A percentile compares a stretch with the other conserved stretches of the same genome.
phyloP scores from a whole-genome alignment of 352 stramenopile genomes.

The Globisporangium barbulae region DNA sequence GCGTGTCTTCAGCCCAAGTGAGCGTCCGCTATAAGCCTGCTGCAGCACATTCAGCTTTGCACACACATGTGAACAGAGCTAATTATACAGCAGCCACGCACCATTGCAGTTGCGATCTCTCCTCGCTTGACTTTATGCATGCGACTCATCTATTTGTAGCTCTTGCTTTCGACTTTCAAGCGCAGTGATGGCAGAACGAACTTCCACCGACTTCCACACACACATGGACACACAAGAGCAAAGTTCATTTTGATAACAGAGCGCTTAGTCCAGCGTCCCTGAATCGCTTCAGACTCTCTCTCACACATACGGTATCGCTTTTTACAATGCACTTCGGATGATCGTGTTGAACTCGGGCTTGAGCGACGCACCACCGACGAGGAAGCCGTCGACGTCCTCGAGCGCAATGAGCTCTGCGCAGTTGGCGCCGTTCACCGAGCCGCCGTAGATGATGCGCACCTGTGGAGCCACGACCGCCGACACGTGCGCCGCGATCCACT shows the following conservation, averaged over 20 bases:
- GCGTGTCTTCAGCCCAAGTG: too few relatives aligned
- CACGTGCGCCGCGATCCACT: constrained; percentile 74
- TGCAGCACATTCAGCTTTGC: not conserved
- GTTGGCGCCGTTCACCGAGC: constrained; percentile 92
- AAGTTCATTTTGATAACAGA: not conserved
- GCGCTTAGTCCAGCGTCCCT: not conserved
- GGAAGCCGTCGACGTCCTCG: constrained; percentile 90
- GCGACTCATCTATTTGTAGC: constrained; percentile 8
- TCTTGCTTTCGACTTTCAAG: not conserved
- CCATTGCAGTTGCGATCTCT: not conserved
- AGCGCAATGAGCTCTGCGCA: constrained; percentile 87
- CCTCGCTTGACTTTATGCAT: not conserved
- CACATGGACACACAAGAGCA: too few relatives aligned
- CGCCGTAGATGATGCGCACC: constrained; percentile 90
- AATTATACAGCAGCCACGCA: not conserved
- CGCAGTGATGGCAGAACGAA: not conserved
- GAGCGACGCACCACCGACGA: constrained; percentile 92
- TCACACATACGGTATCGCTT: not conserved
- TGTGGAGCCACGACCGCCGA: constrained; percentile 58
- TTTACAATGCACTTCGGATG: constrained; percentile 59
- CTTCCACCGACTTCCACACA: not conserved
- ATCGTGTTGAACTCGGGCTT: constrained; percentile 92
- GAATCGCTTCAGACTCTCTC: not conserved
- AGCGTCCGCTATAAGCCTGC: not conserved
- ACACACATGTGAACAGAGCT: not conserved